These are phyloP conservation scores for Skeletonema marinoi DNA, from an alignment of 108 stramenopile species.

Conservation along the genomic window DNA sequence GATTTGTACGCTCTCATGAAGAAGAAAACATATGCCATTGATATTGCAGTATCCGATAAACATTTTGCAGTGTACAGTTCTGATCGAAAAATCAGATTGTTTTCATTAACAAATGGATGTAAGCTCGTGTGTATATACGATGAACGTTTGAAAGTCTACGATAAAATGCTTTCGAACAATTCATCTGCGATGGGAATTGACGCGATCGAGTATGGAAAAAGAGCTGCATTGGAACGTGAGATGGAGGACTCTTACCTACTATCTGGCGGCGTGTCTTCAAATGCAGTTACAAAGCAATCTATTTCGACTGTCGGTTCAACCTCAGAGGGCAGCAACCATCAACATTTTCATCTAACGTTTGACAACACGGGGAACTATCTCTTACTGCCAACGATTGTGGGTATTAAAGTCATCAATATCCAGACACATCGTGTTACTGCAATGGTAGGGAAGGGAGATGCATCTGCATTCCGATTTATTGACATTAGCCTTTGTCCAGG, in stretches of 20 bases:
- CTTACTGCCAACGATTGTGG: constrained; percentile 87
- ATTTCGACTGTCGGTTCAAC: constrained; percentile 18
- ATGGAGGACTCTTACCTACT: constrained; percentile 66
- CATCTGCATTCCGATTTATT: constrained; percentile 85
- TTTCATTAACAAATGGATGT: constrained; percentile 72
- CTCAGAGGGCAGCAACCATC: constrained; percentile 36
- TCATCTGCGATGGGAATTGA: constrained; percentile 68
- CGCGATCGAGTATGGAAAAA: constrained; percentile 88
- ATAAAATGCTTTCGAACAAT: constrained; percentile 39
- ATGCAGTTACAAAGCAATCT: constrained; percentile 25
- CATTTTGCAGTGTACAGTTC: constrained; percentile 81
- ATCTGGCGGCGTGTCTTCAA: constrained; percentile 26
- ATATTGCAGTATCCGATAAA: constrained; percentile 61
- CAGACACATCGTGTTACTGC: constrained; percentile 73
- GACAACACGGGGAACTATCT: constrained; percentile 90
- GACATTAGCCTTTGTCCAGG: constrained; percentile 84
- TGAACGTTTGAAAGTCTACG: constrained; percentile 83
- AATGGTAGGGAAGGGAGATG: constrained; percentile 88
- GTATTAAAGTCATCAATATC: constrained; percentile 93
- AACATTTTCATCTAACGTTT: constrained; percentile 59
- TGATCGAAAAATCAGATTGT: constrained; percentile 87
- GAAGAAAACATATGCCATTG: constrained; percentile 78
- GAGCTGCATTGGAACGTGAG: constrained; percentile 88
- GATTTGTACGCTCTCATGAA: constrained; percentile 90
- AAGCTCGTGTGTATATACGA: constrained; percentile 87